Evolutionary conservation across 2,329 filamentous ascomycete genomes (phyloP), one percentile per base, ranked within the genome.

Genomic region (Macroventuria anomochaeta): DNA sequence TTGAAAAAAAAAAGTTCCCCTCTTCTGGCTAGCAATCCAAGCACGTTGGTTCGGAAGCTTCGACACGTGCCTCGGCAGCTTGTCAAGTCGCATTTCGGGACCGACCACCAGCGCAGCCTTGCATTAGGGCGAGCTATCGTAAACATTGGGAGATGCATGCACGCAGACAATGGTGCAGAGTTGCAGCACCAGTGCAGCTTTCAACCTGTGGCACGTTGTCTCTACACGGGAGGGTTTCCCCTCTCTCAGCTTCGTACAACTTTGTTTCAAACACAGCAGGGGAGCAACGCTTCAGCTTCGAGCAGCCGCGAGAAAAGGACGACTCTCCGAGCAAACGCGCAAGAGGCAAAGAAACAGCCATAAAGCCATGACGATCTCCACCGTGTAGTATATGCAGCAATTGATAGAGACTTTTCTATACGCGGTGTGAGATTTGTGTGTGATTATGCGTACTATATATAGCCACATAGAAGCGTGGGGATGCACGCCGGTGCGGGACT

Each of bases 381-480:
- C 7, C 12, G 10, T 11, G 32, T 2, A n/a, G n/a, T n/a, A 5
- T 32, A 39, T 34, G 33, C 34, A 38, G 44, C 5, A 39, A 36
- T 25, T 40, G 23, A 54, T 34, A 25, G 34, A 41, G 29, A 11
- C 21, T 40, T 3, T 34, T 5, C 3, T 25, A 54, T 54, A 54
- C 51, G 51, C 49, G 40, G 34, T 39, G 39, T 29, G 11, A 13
- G 18, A 29, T 5, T 28, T 13, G 8, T 25, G 33, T 31, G 51
- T 54, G 39, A 49, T 54, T 49, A 34, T 26, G 23, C 11, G 40
- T 40, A 39, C 51, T 54, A 54, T 40, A 44, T 44, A 44, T 54
- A 54, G 51, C 13, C 5, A 15, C 28, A 38, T 23, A 25, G n/a
- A 44, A 42, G 44, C 39, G 51, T 44, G 51, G 51, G 39, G 51